Evolutionary conservation across 768 basidiomycete genomes (phyloP), one percentile per base, ranked within the genome.

Genomic region (Lactarius tabidus): DNA sequence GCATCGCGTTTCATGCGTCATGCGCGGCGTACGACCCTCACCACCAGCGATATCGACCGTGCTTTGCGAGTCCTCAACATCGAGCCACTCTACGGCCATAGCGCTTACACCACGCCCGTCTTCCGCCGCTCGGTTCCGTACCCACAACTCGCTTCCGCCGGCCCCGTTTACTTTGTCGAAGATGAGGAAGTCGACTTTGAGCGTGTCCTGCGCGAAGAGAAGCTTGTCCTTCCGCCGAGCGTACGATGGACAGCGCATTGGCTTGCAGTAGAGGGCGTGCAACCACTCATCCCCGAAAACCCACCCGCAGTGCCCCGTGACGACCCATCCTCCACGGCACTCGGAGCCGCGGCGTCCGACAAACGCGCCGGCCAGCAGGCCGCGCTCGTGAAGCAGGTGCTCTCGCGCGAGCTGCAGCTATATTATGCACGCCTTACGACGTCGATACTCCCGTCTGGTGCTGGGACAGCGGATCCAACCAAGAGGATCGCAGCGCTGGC

Each of bases 161-260:
- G 89, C 1, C 78, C 90, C 3, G 89, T 98, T 4, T 98, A 93
- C 77, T 94, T 93, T 71, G 86, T 96, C 20, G 93, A 97, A 66
- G 97, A 99, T 73, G 95, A 98, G 70, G 97, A 98, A 76, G 89
- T 99, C 56, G 97, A 98, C 76, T 94, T 99, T 71, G 92, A 95
- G 73, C 91, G 88, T 60, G 87, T 95, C 12, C 77, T 98, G 48
- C 84, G 91, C 61, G 91, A 93, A 71, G 92, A 93, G 74, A 90
- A 94, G 75, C 87, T 94, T 39, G 80, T 83, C 1, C 77, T 95
- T 9, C 92, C 93, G 0, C 87, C 89, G 70, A 89, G 88, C 48
- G 87, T 91, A 62, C 86, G 81, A 69, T 95, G 92, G 89, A 90
- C 88, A 0, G 95, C 97, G 2, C 97, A 99, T 74, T 99, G 97